Evolutionary conservation across 148 eudicot species (phyloP).

Genomic region (Camellia japonica): DNA sequence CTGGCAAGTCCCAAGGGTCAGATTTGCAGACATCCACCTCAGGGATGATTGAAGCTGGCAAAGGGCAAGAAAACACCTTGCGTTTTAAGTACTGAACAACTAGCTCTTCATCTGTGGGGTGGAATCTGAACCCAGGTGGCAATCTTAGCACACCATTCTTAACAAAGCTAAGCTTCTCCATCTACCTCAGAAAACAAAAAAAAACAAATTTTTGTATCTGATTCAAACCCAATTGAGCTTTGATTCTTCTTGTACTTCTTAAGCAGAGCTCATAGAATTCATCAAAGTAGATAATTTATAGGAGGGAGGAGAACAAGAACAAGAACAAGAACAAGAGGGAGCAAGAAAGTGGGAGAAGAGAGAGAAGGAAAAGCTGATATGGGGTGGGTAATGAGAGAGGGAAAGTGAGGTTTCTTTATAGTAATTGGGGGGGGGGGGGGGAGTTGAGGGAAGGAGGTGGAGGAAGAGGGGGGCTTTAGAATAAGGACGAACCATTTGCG

Average conservation of each 20-base stretch:
- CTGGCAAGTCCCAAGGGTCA: constrained; percentile 98
- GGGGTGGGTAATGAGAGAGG: neutral
- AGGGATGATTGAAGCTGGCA: constrained; percentile 85
- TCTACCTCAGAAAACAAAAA: neutral
- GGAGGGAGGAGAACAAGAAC: neutral
- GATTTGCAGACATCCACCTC: constrained; percentile 85
- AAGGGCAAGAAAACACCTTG: constrained; percentile 60
- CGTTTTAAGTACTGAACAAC: constrained; percentile 71
- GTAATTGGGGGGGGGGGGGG: constrained; percentile 8
- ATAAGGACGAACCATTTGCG: constrained; percentile 48
- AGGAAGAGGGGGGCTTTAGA: constrained; percentile 18
- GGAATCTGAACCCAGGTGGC: constrained; percentile 89
- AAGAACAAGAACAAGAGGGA: constrained; percentile 10
- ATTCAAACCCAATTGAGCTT: neutral
- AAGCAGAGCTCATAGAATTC: neutral
- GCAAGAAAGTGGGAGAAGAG: constrained; percentile 7
- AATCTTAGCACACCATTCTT: constrained; percentile 64
- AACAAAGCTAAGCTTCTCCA: constrained; percentile 38
- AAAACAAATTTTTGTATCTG: too few species aligned
- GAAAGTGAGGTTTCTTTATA: constrained; percentile 19
- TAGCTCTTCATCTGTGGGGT: constrained; percentile 91
- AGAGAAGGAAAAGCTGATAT: neutral
- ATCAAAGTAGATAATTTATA: neutral
- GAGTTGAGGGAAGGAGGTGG: constrained; percentile 17
- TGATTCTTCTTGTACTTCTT: neutral